These are phyloP conservation scores for Dictyophora rubrovolvata DNA, from an alignment of 768 basidiomycete species.

Conservation along the genomic window DNA sequence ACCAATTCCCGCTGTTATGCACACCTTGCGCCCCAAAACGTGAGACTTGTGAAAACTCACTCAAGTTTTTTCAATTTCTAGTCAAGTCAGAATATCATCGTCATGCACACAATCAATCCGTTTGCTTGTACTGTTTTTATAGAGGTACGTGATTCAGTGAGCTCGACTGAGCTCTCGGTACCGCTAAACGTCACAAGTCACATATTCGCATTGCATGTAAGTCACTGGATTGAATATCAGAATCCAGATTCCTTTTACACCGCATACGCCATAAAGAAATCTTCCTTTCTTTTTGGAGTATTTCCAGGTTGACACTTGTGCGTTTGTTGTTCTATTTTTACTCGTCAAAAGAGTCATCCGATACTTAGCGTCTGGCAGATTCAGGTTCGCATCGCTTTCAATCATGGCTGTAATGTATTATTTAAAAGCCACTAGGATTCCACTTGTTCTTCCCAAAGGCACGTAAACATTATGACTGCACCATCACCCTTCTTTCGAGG, in stretches of 20 bases:
- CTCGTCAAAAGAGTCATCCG: neutral
- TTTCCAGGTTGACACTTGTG: too few relatives aligned
- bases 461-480: slow-evolving; percentile 22
- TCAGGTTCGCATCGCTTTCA: neutral
- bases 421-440: neutral
- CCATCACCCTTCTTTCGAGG: slow-evolving; percentile 34
- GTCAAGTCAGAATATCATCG: neutral
- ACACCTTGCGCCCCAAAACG: too few relatives aligned
- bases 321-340: neutral
- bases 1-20: too few relatives aligned
- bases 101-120: too few relatives aligned
- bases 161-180: neutral
- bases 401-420: neutral
- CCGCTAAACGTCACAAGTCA: neutral
- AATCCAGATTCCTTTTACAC: neutral
- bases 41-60: too few relatives aligned
- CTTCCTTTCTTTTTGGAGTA: neutral
- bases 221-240: neutral
- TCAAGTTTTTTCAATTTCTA: neutral
- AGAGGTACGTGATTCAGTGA: neutral
- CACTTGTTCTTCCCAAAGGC: neutral
- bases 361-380: neutral
- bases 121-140: too few relatives aligned
- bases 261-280: neutral
- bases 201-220: neutral